Percentiles rank a stretch among this genome's conserved stretches.
Conservation (phyloP, 2,329 filamentous ascomycete species). For the Samsoniella hepiali region DNA sequence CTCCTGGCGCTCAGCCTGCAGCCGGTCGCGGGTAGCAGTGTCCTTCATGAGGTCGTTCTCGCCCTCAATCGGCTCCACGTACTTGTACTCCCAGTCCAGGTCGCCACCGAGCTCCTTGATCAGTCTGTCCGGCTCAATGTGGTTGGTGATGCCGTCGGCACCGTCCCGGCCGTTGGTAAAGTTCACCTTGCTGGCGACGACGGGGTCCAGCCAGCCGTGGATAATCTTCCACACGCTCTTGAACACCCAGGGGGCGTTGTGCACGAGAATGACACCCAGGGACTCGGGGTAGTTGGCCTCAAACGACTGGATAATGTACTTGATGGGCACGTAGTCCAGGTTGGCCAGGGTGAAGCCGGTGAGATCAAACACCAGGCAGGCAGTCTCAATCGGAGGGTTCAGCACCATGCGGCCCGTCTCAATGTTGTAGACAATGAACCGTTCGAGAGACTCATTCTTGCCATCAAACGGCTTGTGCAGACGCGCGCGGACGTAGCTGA, state of each 20-base stretch:
- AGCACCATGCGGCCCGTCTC: constrained; percentile 29
- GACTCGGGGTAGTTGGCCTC: constrained; percentile 77
- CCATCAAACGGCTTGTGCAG: constrained; percentile 33
- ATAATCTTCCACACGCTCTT: constrained; percentile 58
- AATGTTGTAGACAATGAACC: constrained; percentile 39
- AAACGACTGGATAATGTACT: constrained; percentile 77
- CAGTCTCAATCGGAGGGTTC: constrained; percentile 22
- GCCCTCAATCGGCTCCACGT: constrained; percentile 54
- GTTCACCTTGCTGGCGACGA: constrained; percentile 69
- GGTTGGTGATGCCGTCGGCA: constrained; percentile 48
- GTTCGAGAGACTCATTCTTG: constrained; percentile 34
- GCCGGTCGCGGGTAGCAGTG: constrained; percentile 41
- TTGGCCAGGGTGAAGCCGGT: constrained; percentile 67
- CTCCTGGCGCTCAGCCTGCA: constrained; percentile 50
- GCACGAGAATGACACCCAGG: constrained; percentile 66
- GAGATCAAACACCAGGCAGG: constrained; percentile 66
- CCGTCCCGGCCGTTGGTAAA: constrained; percentile 63
- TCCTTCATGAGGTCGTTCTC: constrained; percentile 57
- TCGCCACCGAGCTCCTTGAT: constrained; percentile 62
- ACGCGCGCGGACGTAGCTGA: constrained; percentile 36
- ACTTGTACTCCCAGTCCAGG: constrained; percentile 70
- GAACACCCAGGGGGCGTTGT: constrained; percentile 74
- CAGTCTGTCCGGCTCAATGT: constrained; percentile 42
- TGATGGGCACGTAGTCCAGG: constrained; percentile 74
- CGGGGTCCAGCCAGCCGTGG: constrained; percentile 71